A percentile compares a stretch with the other conserved stretches of the same genome.
Conservation (phyloP, 2,329 filamentous ascomycete species). For the Fusarium chlamydosporum region DNA sequence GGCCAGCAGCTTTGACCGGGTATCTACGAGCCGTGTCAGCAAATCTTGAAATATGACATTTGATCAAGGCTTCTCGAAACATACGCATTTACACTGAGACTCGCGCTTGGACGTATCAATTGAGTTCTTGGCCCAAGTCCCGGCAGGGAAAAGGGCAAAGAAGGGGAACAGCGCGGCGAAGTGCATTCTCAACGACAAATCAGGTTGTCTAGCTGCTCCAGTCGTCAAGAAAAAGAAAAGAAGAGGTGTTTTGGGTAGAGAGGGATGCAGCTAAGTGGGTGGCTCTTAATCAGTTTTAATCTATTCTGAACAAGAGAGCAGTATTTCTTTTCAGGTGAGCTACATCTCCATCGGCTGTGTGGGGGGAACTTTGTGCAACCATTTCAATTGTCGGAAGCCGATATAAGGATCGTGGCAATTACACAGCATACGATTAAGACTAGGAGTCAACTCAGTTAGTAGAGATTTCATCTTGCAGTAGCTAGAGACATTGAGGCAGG, state of each 20-base stretch:
- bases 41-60: not conserved
- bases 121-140: not conserved
- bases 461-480: not conserved
- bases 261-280: conserved; percentile 6
- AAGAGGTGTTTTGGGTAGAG: not conserved
- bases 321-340: not conserved
- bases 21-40: conserved; percentile 12
- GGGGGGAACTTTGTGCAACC: not conserved
- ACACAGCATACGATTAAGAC: not conserved
- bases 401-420: not conserved
- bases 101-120: not conserved
- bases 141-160: conserved; percentile 8
- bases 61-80: not conserved
- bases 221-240: conserved; percentile 5
- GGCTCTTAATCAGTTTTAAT: conserved; percentile 10
- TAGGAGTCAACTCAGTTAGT: not conserved
- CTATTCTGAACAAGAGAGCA: not conserved
- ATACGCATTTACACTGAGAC: conserved; percentile 31
- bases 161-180: not conserved
- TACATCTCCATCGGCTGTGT: not conserved
- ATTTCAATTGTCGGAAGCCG: not conserved
- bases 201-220: too few species aligned
- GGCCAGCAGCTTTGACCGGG: conserved; percentile 40
- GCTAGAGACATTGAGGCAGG: conserved; percentile 3
- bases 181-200: conserved; percentile 9